Conservation (phyloP, 2,329 filamentous ascomycete species). For the Fusarium paranaense region DNA sequence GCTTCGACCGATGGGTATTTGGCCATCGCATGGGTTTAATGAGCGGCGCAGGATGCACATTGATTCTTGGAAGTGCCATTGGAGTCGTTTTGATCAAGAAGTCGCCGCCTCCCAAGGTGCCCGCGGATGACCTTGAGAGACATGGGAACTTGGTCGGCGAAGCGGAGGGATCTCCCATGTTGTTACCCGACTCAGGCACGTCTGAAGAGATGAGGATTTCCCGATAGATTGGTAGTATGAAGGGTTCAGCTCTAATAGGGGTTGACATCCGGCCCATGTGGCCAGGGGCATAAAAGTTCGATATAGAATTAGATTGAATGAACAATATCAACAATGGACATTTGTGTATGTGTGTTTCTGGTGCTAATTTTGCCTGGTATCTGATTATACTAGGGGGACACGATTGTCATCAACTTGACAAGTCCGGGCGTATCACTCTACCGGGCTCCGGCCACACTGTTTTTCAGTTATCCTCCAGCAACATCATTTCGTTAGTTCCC, state of each 20-base stretch:
- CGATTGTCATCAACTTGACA: neutral
- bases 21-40: constrained; percentile 61
- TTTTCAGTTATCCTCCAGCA: neutral
- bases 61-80: constrained; percentile 66
- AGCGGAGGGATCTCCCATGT: constrained; percentile 56
- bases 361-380: neutral
- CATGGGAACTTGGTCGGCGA: constrained; percentile 45
- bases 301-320: neutral
- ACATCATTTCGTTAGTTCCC: neutral
- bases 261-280: neutral
- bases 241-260: neutral
- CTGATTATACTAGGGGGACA: neutral
- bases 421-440: neutral
- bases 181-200: constrained; percentile 48
- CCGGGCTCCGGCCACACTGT: too few species aligned
- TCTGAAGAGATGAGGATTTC: constrained; percentile 34
- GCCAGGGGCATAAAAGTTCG: neutral
- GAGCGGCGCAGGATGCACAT: constrained; percentile 62
- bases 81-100: constrained; percentile 62
- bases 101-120: constrained; percentile 41
- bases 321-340: neutral
- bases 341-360: neutral
- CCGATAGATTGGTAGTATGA: constrained; percentile 12
- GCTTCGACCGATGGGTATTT: constrained; percentile 65
- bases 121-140: constrained; percentile 50